Percentiles rank a stretch among this genome's conserved stretches.
Evolutionary conservation across 2,329 filamentous ascomycete species (phyloP).

Genomic region (Didymosphaeria variabile): DNA sequence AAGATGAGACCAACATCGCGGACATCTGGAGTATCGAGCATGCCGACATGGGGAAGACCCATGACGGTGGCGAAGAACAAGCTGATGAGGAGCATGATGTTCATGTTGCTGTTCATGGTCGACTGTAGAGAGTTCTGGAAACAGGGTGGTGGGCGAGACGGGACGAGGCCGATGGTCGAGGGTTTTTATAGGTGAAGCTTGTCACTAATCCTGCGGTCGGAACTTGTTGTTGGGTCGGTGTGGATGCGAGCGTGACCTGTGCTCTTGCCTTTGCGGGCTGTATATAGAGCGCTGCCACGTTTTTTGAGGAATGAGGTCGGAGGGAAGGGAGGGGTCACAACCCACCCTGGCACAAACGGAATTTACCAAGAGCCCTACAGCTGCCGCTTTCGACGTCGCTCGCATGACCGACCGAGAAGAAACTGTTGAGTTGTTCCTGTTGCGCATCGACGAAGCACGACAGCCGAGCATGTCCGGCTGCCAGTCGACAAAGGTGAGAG

Average conservation of each 20-base stretch:
- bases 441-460: too few relatives aligned
- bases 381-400: neutral
- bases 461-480: too few relatives aligned
- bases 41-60: conserved; percentile 27
- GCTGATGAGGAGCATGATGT: neutral
- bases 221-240: neutral
- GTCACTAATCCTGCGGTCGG: neutral
- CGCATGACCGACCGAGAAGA: neutral
- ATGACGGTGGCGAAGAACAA: neutral
- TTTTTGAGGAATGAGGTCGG: conserved; percentile 1
- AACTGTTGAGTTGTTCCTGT: neutral
- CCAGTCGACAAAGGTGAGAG: neutral
- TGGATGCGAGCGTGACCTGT: neutral
- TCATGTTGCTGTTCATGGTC: neutral
- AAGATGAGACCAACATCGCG: conserved; percentile 31
- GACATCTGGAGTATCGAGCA: conserved; percentile 27
- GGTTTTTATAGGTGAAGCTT: neutral
- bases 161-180: neutral
- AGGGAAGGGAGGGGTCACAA: neutral
- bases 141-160: neutral
- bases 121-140: neutral
- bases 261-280: neutral
- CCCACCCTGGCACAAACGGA: neutral
- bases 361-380: neutral
- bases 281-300: conserved; percentile 4